Percentiles rank a stretch among this genome's conserved stretches.
phyloP scores from a whole-genome alignment of 2,329 filamentous ascomycete species.

The Verticillium zaregamsianum region DNA sequence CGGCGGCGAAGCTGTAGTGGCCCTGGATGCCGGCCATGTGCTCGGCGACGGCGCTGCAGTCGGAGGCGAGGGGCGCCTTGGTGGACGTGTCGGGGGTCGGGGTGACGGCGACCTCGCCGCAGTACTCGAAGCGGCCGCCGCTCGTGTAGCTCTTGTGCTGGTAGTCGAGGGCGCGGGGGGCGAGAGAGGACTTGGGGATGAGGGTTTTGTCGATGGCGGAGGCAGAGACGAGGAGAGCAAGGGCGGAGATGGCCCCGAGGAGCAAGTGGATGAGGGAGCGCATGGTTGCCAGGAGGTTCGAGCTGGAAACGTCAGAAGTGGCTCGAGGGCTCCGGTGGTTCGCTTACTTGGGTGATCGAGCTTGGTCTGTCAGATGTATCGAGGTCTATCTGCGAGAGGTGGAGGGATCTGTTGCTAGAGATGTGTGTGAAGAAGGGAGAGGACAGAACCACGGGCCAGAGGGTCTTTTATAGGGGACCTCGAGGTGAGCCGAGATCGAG shows the following conservation, averaged over 20 bases:
- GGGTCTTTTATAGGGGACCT: background rate
- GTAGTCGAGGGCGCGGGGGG: background rate
- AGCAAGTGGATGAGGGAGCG: background rate
- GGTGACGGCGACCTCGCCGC: constrained; percentile 8
- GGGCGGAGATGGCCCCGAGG: background rate
- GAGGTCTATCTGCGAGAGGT: too few relatives aligned
- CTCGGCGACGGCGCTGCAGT: constrained; percentile 5
- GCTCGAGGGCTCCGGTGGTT: too few relatives aligned
- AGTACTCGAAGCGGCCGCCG: constrained; percentile 11
- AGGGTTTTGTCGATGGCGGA: background rate
- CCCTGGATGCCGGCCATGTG: constrained; percentile 2
- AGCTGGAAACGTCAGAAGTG: background rate
- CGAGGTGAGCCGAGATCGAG: background rate
- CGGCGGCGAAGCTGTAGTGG: constrained; percentile 7
- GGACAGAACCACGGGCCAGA: background rate
- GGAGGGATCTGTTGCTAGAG: background rate
- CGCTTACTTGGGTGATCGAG: too few relatives aligned
- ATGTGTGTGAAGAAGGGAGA: background rate
- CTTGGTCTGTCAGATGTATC: too few relatives aligned
- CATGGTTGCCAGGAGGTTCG: background rate
- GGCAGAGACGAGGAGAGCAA: background rate
- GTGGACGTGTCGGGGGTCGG: constrained; percentile 5
- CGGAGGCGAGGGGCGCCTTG: constrained; percentile 7
- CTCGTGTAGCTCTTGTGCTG: background rate
- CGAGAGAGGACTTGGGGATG: background rate